Conservation (phyloP, 1,284 basidiomycete species). For the Ceratorhiza oryzae-sativae region DNA sequence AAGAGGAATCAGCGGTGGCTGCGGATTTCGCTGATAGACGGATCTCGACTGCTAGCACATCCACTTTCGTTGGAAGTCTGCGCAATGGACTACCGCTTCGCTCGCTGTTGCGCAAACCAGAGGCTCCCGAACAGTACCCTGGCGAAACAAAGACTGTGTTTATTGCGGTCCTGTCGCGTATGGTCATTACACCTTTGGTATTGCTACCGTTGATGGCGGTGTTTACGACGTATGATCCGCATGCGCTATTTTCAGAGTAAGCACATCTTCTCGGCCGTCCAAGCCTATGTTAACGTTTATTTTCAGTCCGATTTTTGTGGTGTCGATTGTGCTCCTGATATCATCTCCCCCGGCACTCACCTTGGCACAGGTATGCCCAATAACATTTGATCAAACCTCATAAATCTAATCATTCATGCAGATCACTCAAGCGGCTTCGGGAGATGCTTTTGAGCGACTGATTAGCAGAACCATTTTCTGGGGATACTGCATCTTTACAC, state of each 20-base stretch:
- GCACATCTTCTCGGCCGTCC: conserved; percentile 49
- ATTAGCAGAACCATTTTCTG: conserved; percentile 85
- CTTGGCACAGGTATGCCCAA: conserved; percentile 70
- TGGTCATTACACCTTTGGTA: conserved; percentile 84
- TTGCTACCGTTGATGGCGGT: conserved; percentile 76
- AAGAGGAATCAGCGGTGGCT: neutral
- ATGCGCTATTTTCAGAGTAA: conserved; percentile 75
- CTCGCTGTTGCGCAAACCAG: conserved; percentile 34
- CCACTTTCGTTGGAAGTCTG: conserved; percentile 54
- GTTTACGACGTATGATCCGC: conserved; percentile 66
- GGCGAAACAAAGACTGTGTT: conserved; percentile 85
- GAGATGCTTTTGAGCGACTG: conserved; percentile 89
- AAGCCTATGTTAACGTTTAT: conserved; percentile 43
- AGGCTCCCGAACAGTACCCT: conserved; percentile 47
- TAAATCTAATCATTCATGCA: conserved; percentile 54
- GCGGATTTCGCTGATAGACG: conserved; percentile 29
- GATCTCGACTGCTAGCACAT: conserved; percentile 37
- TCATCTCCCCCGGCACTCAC: conserved; percentile 84
- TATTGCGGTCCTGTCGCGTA: conserved; percentile 78
- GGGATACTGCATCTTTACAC: conserved; percentile 82
- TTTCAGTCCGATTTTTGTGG: conserved; percentile 79
- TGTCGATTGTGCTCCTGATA: conserved; percentile 76
- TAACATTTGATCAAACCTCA: neutral
- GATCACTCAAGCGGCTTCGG: conserved; percentile 87
- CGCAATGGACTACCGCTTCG: conserved; percentile 11